Evolutionary conservation across 176 grass and related monocot species (phyloP).

Genomic region (Cymbopogon citratus): DNA sequence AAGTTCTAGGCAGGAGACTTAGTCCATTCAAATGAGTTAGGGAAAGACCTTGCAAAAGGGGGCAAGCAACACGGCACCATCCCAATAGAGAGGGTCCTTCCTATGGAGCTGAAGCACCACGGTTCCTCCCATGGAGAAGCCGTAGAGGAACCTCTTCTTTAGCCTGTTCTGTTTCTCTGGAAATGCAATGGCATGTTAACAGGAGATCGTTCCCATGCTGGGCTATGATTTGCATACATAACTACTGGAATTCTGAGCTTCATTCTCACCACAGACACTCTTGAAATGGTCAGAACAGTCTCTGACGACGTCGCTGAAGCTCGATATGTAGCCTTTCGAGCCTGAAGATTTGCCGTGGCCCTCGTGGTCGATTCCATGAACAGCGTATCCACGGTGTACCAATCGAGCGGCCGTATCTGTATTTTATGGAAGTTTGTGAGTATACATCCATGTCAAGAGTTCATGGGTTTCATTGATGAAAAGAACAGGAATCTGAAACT

Average conservation of each 20-base stretch:
- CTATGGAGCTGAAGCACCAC: conserved; percentile 40
- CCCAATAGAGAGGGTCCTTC: conserved; percentile 48
- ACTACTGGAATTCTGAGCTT: not conserved
- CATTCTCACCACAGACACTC: conserved; percentile 49
- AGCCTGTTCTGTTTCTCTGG: conserved; percentile 49
- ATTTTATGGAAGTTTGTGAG: not conserved
- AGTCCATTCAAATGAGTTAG: not conserved
- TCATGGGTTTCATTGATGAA: not conserved
- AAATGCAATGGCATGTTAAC: not conserved
- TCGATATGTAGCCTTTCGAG: conserved; percentile 52
- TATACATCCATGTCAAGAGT: not conserved
- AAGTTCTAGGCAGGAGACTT: not conserved
- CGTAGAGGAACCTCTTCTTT: conserved; percentile 58
- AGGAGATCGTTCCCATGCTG: not conserved
- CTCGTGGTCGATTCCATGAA: conserved; percentile 51
- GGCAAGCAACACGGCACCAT: conserved; percentile 48
- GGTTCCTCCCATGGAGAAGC: conserved; percentile 58
- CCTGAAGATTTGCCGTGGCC: conserved; percentile 66
- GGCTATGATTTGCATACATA: not conserved
- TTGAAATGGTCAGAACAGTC: conserved; percentile 59
- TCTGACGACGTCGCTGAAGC: conserved; percentile 44
- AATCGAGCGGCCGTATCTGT: conserved; percentile 45
- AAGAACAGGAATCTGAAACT: not conserved
- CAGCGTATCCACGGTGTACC: conserved; percentile 45
- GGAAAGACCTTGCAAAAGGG: conserved; percentile 58